phyloP scores from a whole-genome alignment of 495 filamentous ascomycete species.

The Penicillium samsonianum region DNA sequence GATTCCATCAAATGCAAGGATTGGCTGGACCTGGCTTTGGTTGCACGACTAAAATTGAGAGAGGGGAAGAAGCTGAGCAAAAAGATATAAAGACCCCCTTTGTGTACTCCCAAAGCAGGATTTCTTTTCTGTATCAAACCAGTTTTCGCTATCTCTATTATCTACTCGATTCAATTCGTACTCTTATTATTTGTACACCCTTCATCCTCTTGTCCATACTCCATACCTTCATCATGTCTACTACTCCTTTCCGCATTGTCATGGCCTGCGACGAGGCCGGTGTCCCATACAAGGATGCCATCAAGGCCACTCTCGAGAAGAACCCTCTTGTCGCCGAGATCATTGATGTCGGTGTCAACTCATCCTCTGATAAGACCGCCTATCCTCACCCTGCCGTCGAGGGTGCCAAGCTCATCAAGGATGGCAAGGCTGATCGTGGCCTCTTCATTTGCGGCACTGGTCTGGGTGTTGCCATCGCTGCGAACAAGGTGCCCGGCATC shows the following conservation, averaged over 20 bases:
- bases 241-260: conserved; percentile 57
- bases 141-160: neutral
- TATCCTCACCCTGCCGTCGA: conserved; percentile 80
- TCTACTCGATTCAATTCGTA: conserved; percentile 1
- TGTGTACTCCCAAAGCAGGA: neutral
- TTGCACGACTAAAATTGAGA: conserved; percentile 9
- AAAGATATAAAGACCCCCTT: conserved; percentile 27
- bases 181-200: neutral
- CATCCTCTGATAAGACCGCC: conserved; percentile 71
- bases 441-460: conserved; percentile 88
- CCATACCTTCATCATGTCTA: conserved; percentile 33
- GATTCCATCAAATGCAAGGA: conserved; percentile 16
- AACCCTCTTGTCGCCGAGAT: conserved; percentile 68
- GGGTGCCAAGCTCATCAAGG: conserved; percentile 65
- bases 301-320: conserved; percentile 69
- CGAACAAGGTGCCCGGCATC: conserved; percentile 85
- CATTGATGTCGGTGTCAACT: conserved; percentile 67
- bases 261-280: conserved; percentile 75
- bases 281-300: conserved; percentile 73
- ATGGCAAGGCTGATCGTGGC: conserved; percentile 72
- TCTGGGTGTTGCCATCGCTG: conserved; percentile 79
- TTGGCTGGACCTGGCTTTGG: conserved; percentile 12
- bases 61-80: neutral
- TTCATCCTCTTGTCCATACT: conserved; percentile 3
- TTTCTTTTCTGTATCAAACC: neutral